These are phyloP conservation scores for Paxillus ammoniavirescens DNA, from an alignment of 768 basidiomycete species.

Conservation along the genomic window DNA sequence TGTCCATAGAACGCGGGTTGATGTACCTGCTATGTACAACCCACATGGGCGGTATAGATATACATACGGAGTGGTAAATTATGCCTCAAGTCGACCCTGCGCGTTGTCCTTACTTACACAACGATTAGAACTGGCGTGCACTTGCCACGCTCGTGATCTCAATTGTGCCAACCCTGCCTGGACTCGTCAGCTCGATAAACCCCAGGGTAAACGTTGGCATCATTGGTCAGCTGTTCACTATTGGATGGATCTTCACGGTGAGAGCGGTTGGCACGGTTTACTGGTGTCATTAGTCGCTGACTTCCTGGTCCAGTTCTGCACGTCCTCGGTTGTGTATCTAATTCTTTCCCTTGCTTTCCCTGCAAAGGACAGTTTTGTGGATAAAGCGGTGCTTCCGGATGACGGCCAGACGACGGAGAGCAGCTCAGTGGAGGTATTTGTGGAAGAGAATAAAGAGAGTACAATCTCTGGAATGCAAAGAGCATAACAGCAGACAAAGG, in stretches of 20 bases:
- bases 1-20: slow-evolving; percentile 65
- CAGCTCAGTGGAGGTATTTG: neutral
- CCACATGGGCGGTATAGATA: slow-evolving; percentile 81
- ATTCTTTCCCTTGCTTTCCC: slow-evolving; percentile 6
- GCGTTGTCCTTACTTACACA: neutral
- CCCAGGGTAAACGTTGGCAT: slow-evolving; percentile 17
- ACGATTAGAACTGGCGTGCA: slow-evolving; percentile 76
- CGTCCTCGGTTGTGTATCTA: slow-evolving; percentile 5
- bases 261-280: neutral
- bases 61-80: slow-evolving; percentile 60
- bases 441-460: neutral
- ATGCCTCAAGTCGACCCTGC: neutral
- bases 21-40: slow-evolving; percentile 83
- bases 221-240: slow-evolving; percentile 2
- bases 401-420: neutral
- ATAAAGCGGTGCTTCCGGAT: slow-evolving; percentile 5
- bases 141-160: slow-evolving; percentile 63
- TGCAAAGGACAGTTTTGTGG: slow-evolving; percentile 1
- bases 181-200: slow-evolving; percentile 75
- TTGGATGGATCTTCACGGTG: slow-evolving; percentile 10
- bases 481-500: too few species aligned
- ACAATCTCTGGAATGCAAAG: neutral
- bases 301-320: slow-evolving; percentile 1
- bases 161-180: slow-evolving; percentile 72
- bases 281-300: neutral